Evolutionary conservation across 2,329 filamentous ascomycete species (phyloP).

Genomic region (Erysiphe neolycopersici): DNA sequence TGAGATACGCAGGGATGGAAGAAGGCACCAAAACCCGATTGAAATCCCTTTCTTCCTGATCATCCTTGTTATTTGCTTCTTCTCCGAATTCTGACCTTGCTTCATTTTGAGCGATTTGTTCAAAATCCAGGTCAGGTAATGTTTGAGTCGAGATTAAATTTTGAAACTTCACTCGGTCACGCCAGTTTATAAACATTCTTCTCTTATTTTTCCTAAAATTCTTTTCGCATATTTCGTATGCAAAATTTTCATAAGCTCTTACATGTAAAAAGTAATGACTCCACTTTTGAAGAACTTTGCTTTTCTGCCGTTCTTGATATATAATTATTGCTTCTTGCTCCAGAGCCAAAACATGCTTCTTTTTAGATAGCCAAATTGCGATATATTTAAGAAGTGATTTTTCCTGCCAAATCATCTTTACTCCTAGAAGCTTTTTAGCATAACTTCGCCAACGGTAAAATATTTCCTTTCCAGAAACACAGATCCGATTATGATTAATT

Average conservation of each 20-base stretch:
- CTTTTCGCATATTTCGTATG: conserved; percentile 11
- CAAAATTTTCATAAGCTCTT: conserved; percentile 8
- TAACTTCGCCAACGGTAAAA: conserved; percentile 12
- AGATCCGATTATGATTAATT: conserved; percentile 6
- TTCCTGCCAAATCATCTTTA: conserved; percentile 8
- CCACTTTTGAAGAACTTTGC: conserved; percentile 11
- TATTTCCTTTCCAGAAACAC: conserved; percentile 9
- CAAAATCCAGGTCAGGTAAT: conserved; percentile 2
- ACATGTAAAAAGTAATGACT: conserved; percentile 9
- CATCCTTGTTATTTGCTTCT: conserved; percentile 4
- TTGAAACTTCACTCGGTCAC: conserved; percentile 7
- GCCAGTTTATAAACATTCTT: conserved; percentile 13
- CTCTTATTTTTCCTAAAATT: conserved; percentile 12
- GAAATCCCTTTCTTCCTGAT: conserved; percentile 6
- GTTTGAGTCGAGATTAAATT: conserved; percentile 3
- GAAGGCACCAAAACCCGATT: conserved; percentile 6
- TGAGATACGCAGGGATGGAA: conserved; percentile 10
- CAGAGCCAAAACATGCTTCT: conserved; percentile 6
- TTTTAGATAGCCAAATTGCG: conserved; percentile 8
- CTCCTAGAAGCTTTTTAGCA: conserved; percentile 8
- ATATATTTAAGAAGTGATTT: conserved; percentile 8
- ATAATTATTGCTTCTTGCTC: conserved; percentile 9
- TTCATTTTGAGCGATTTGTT: conserved; percentile 6
- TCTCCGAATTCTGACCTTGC: conserved; percentile 12
- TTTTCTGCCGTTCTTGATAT: conserved; percentile 10